These are phyloP conservation scores for Tinospora cordifolia DNA, from an alignment of 164 flowering plant species.

Conservation along the genomic window DNA sequence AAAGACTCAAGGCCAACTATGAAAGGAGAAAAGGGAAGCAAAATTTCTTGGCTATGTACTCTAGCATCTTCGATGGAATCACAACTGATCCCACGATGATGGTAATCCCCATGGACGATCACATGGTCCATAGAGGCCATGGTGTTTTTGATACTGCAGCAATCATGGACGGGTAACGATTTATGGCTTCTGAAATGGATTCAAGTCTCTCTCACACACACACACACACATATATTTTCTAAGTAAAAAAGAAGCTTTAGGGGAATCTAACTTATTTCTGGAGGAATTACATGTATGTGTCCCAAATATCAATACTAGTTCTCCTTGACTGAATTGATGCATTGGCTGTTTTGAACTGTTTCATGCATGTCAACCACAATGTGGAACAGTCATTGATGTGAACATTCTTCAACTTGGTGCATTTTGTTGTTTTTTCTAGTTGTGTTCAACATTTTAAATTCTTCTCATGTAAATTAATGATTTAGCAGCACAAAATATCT, in stretches of 20 bases:
- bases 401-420: not conserved
- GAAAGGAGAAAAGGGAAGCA: slow-evolving; percentile 45
- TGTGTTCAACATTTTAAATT: not conserved
- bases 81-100: slow-evolving; percentile 66
- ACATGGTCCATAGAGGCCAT: slow-evolving; percentile 94
- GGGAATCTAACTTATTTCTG: not conserved
- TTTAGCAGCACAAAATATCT: no score
- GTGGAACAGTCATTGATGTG: no score
- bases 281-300: not conserved
- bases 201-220: no score
- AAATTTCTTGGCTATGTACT: slow-evolving; percentile 77
- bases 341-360: not conserved
- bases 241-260: not conserved
- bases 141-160: slow-evolving; percentile 94
- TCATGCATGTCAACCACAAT: no score
- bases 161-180: slow-evolving; percentile 65
- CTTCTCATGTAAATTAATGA: not conserved
- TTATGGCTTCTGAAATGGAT: slow-evolving; percentile 1
- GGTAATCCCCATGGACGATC: slow-evolving; percentile 90
- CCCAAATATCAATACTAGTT: not conserved
- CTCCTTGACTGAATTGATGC: not conserved
- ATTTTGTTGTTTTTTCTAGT: not conserved
- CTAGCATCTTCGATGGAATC: slow-evolving; percentile 75
- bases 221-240: not conserved
- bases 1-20: slow-evolving; percentile 36